Evolutionary conservation across 768 basidiomycete species (phyloP), one percentile per base, ranked within the genome.

Genomic region (Leccinum broughii): DNA sequence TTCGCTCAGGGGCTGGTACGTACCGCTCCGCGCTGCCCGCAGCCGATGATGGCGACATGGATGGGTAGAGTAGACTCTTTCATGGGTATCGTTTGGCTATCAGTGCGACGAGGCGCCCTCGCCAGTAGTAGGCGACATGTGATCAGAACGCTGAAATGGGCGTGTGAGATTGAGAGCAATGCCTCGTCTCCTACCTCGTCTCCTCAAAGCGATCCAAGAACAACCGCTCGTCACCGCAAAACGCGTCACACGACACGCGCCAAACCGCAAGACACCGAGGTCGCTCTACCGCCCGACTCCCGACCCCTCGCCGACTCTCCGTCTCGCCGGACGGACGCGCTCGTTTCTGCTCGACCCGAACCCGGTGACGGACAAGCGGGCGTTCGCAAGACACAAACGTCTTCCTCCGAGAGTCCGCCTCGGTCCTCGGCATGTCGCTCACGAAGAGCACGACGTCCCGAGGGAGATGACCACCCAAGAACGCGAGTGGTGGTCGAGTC

Each of bases 1-100:
- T 35, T 34, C 34, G 11, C 7, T 39, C 48, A 28, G 14, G 39
- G 55, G 44, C 20, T 5, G 26, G 20, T 1, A 28, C 75, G 37
- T 62, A 92, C 92, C 77, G 80, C 81, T 55, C 93, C 93, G 57
- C 93, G 85, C 70, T 90, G 86, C 6, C 93, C 93, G 66, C 91
- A 92, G 20, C 93, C 93, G 34, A 95, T 73, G 61, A 95, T 77
- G 14, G 85, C 92, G 37, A 95, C 65, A 0, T 90, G 93, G 50
- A 93, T 76, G 11, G 86, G 83, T 20, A 73, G 56, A 13, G 26
- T 60, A 15, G 49, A 15, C 6, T 49, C 46, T 7, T 10, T 57
- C 66, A 67, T 75, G n/a, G 26, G 51, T 52, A 24, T 58, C 61
- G 24, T 60, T 54, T 22, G 50, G 66, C 63, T 68, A 75, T 44